Conservation (phyloP, 768 basidiomycete genomes). For the Suillus variegatus region DNA sequence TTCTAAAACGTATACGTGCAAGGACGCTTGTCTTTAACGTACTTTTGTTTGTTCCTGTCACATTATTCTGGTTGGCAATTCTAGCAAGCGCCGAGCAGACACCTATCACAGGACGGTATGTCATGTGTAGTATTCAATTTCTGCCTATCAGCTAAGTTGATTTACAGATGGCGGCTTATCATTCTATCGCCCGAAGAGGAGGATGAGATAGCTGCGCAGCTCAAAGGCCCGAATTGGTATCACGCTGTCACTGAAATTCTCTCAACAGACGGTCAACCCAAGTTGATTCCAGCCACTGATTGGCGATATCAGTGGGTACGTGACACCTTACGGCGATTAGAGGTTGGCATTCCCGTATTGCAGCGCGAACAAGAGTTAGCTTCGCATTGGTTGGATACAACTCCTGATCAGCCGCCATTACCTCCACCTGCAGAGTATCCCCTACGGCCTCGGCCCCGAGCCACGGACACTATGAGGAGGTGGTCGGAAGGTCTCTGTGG, state of each 20-base stretch:
- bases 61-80: conserved; percentile 68
- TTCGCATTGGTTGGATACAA: conserved; percentile 56
- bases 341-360: conserved; percentile 69
- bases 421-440: conserved; percentile 86
- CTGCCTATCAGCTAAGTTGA: conserved; percentile 7
- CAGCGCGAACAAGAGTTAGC: conserved; percentile 57
- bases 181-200: conserved; percentile 92
- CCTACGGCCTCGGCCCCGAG: conserved; percentile 80
- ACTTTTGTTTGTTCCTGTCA: conserved; percentile 60
- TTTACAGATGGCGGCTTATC: conserved; percentile 77
- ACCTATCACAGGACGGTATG: conserved; percentile 84
- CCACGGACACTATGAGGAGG: conserved; percentile 66
- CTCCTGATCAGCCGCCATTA: conserved; percentile 53
- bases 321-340: conserved; percentile 75
- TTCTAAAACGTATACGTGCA: conserved; percentile 50
- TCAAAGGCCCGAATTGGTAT: conserved; percentile 88
- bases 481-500: conserved; percentile 53
- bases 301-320: conserved; percentile 93
- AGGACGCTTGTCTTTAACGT: conserved; percentile 52
- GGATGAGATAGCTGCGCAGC: conserved; percentile 79
- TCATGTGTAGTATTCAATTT: conserved; percentile 10
- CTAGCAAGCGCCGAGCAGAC: conserved; percentile 75
- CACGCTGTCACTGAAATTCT: conserved; percentile 80
- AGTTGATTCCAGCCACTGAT: conserved; percentile 70
- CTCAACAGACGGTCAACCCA: conserved; percentile 58